Evolutionary conservation across 1,139 yeast genomes (phyloP).

Genomic region (Saccharomyces pastorianus): DNA sequence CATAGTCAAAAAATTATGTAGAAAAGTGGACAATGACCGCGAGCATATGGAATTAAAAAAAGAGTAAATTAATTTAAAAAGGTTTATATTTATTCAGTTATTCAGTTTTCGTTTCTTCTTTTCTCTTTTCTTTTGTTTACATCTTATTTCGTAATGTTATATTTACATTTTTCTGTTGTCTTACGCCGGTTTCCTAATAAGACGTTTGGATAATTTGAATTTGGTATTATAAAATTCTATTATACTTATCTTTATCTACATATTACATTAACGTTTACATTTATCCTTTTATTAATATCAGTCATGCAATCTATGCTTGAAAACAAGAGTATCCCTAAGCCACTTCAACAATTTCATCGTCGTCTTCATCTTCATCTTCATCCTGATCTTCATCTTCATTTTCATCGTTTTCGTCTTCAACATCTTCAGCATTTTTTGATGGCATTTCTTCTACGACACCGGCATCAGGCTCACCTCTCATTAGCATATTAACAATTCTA

Average conservation of each 20-base stretch:
- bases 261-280: no score
- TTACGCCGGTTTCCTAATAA: neutral
- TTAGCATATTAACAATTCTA: conserved; percentile 72
- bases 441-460: conserved; percentile 48
- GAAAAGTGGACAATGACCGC: conserved; percentile 43
- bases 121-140: neutral
- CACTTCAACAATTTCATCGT: conserved; percentile 29
- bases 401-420: conserved; percentile 7
- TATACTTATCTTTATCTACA: no score
- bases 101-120: neutral
- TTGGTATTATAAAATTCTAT: conserved; percentile 2
- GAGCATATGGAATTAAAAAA: conserved; percentile 54
- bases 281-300: no score
- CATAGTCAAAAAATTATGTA: conserved; percentile 59
- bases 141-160: neutral
- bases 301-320: neutral
- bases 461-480: conserved; percentile 75
- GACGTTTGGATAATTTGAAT: no score
- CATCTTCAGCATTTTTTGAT: conserved; percentile 34
- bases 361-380: conserved; percentile 7
- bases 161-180: neutral
- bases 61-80: conserved; percentile 11
- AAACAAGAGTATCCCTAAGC: conserved; percentile 12
- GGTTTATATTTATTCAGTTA: neutral
- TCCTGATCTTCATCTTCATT: no score